Evolutionary conservation across 805 yeast genomes (phyloP), one percentile per base, ranked within the genome.

Genomic region (Suhomyces canberraensis): DNA sequence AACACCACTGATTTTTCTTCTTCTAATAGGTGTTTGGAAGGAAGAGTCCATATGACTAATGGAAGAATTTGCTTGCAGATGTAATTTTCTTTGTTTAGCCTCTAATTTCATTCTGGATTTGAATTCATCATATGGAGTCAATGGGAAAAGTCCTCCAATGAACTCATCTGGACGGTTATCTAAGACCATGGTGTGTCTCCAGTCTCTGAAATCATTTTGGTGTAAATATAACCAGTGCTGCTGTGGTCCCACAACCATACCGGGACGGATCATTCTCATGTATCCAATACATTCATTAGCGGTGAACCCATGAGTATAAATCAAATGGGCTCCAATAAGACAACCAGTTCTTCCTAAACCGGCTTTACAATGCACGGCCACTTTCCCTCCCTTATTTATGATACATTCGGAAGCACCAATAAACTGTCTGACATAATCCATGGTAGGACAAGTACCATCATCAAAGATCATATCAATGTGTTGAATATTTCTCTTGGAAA

Each of bases 191-290:
- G 96, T 88, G 51, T 81, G 86, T 59, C 88, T 77, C 98, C 98
- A 93, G 52, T 89, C 96, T 52, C 97, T 75, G 61, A 93, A 93
- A 49, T 90, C 96, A 60, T 88, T 82, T 61, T 93, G 98, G 58
- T 93, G 96, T 45, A 93, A 73, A 56, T 93, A 93, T 41, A 93
- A 72, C 98, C 98, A 93, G 66, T 93, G 98, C 59, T 93, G 98
- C 61, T 93, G 98, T 2, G 98, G 98, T 0, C 98, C 98, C 20
- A 93, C 98, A n/a, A 93, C 97, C 98, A 93, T 93, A 28, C 98
- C 98, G 0, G 98, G 98, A 48, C 98, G 78, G 45, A 93, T 74
- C 77, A 93, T 85, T 59, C 98, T 76, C 91, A 93, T 85, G 56
- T 89, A 93, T 1, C 91, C 96, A 51, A 93, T 93, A 61, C 96